Base-by-base conservation (phyloP, 1,139 yeast species). In the Sugiyamaella sp. region DNA sequence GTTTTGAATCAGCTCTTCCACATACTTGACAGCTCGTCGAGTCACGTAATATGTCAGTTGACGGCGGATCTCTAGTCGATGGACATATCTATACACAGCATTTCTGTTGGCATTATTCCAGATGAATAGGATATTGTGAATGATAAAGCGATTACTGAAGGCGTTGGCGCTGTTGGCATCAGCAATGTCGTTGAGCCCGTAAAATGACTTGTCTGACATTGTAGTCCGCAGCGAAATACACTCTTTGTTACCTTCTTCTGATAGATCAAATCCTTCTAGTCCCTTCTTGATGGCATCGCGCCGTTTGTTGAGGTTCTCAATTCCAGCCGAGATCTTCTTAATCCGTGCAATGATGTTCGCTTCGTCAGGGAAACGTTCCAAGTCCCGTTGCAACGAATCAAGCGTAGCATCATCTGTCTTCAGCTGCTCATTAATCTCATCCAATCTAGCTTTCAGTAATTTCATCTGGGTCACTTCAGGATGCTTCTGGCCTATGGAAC, bases 41-140 rank as follows among this genome's bases (percentile, higher is more conserved):
- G 89, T 80, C 76, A 85, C 73, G 58, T 81, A 84, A 66, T 85
- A 87, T 1, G 77, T 74, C 49, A 80, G 75, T 2, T 85, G 80
- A 50, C 77, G 77, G 37, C 86, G 72, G 42, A 83, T 80, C 20
- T 80, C 77, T 8, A 85, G 76, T 49, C 81, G 76, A 56, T 85
- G 86, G 37, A 85, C 68, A 63, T 88, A 89, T 39, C 81, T 77
- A 60, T 80, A 75, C 52, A 89, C 73, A 33, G 80, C 76, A 60
- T 87, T 81, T 51, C 95, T 75, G 10, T 85, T 75, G 5, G 74
- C 68, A 57, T 86, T 85, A 66, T 86, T 85, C 97, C 97, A 90
- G 60, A 83, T 86, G 64, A 90, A 67, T 62, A 84, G 81, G 67
- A 90, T 77, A 60, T 86, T 84, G 64, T 90, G 95, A 29, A 91